A percentile compares a stretch with the other conserved stretches of the same genome.
Evolutionary conservation across 1,139 yeast species (phyloP).

Genomic region (Zygosaccharomyces pseudobailii): DNA sequence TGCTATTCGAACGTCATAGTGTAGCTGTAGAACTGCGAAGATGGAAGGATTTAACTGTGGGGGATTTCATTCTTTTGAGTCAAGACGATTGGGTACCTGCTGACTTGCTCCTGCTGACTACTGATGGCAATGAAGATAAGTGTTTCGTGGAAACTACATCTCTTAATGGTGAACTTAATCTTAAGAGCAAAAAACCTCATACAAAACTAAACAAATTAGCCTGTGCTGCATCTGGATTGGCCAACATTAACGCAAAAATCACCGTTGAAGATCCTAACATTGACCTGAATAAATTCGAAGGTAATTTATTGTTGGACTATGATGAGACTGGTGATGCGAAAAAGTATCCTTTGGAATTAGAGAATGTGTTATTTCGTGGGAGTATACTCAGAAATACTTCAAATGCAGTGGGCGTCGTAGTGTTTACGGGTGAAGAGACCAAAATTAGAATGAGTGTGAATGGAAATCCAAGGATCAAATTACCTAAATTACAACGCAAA

Average conservation of each 20-base stretch:
- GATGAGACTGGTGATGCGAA: conserved; percentile 24
- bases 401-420: conserved; percentile 67
- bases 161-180: conserved; percentile 91
- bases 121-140: conserved; percentile 63
- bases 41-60: conserved; percentile 82
- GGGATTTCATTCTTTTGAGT: conserved; percentile 67
- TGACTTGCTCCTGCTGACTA: conserved; percentile 66
- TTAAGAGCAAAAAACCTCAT: conserved; percentile 70
- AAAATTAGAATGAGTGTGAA: conserved; percentile 94
- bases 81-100: conserved; percentile 95
- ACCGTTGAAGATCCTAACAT: conserved; percentile 86
- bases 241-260: conserved; percentile 46
- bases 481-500: conserved; percentile 81
- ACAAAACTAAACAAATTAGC: conserved; percentile 51
- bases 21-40: conserved; percentile 31
- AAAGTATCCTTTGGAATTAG: conserved; percentile 64
- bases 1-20: conserved; percentile 23
- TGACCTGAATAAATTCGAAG: conserved; percentile 90
- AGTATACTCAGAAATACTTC: conserved; percentile 80
- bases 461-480: conserved; percentile 82
- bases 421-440: conserved; percentile 93
- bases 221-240: conserved; percentile 49
- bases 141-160: conserved; percentile 96
- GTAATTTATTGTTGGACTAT: conserved; percentile 43
- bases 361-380: conserved; percentile 86